Percentiles rank a stretch among this genome's conserved stretches.
phyloP scores from a whole-genome alignment of 768 basidiomycete species.

The Lactarius pseudohatsudake region DNA sequence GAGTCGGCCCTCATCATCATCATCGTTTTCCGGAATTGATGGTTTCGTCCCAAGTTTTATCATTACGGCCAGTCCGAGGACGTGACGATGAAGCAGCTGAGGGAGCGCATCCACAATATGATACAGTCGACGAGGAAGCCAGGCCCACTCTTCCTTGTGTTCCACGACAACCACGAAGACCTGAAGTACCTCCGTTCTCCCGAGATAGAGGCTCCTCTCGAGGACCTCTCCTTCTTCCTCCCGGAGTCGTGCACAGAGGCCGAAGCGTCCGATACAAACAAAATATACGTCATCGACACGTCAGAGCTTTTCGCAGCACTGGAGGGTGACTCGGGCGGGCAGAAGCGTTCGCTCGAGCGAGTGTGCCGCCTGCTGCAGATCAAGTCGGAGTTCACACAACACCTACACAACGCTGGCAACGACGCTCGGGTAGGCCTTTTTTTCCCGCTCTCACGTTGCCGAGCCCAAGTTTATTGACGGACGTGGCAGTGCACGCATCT shows the following conservation, averaged over 20 bases:
- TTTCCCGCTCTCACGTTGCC: too few species aligned
- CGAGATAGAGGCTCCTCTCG: conserved; percentile 51
- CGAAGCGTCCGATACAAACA: conserved; percentile 43
- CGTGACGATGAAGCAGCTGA: conserved; percentile 52
- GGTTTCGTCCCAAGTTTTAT: conserved; percentile 49
- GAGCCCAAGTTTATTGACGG: background rate
- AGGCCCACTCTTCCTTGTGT: conserved; percentile 74
- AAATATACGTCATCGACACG: conserved; percentile 70
- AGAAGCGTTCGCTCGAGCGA: conserved; percentile 57
- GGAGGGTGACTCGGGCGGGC: conserved; percentile 54
- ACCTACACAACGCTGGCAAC: conserved; percentile 84
- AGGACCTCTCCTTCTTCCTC: conserved; percentile 51
- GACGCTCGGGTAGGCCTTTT: conserved; percentile 65
- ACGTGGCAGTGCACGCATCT: conserved; percentile 63
- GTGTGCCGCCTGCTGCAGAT: conserved; percentile 66
- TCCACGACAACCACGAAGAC: conserved; percentile 78
- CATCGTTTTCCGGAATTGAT: background rate
- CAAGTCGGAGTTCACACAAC: conserved; percentile 37
- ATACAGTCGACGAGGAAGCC: conserved; percentile 40
- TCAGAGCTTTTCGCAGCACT: conserved; percentile 73
- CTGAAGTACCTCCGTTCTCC: conserved; percentile 67
- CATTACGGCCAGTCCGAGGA: conserved; percentile 62
- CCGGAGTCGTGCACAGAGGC: conserved; percentile 44
- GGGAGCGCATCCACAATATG: conserved; percentile 49
- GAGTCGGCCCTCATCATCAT: conserved; percentile 20